Base-by-base conservation (phyloP, 2,329 filamentous ascomycete species). In the Coleophoma eucalyptorum region DNA sequence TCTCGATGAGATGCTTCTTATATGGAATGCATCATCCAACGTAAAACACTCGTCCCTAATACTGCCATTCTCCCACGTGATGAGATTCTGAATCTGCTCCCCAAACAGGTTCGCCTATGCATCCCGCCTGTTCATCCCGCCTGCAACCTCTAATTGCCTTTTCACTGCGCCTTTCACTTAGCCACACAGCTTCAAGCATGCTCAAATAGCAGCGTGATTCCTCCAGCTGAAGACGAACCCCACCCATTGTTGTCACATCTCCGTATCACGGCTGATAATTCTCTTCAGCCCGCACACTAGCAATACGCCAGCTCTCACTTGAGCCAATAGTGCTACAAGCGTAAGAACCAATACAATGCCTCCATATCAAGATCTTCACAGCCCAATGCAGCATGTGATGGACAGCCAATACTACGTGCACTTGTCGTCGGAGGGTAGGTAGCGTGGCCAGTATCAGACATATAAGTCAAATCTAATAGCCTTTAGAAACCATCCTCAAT, bases 201-300 rank as follows among this genome's bases (percentile, higher is more conserved):
- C 43, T 49, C n/a, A 52, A 52, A 52, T 52, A 52, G n/a, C 50
- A 49, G 42, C 50, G 34, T 26, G 37, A 46, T 52, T 21, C 50
- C n/a, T n/a, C 50, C 50, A 52, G 46, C 50, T 52, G 42, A 35
- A 35, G 34, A 16, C 20, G 45, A 45, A 41, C 34, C 40, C 20
- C 20, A 32, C 19, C 21, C 42, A 13, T 18, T 13, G 41, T 37
- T 45, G n/a, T 31, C 41, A 15, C 50, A 31, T 15, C 15, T 10
- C 33, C 15, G 10, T 35, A 15, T 15, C 10, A 26, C 32, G 32
- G 41, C 50, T 49, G 40, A 33, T 34, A 16, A 49, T 41, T 46
- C 46, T 40, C 46, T 10, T 10, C 15, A 35, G 10, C 33, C 33
- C 10, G 33, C 33, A 35, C 33, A 35, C 10, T 35, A 15, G 15